A percentile compares a stretch with the other conserved stretches of the same genome.
phyloP scores from a whole-genome alignment of 352 stramenopile species.

The Phytophthora nicotianae region DNA sequence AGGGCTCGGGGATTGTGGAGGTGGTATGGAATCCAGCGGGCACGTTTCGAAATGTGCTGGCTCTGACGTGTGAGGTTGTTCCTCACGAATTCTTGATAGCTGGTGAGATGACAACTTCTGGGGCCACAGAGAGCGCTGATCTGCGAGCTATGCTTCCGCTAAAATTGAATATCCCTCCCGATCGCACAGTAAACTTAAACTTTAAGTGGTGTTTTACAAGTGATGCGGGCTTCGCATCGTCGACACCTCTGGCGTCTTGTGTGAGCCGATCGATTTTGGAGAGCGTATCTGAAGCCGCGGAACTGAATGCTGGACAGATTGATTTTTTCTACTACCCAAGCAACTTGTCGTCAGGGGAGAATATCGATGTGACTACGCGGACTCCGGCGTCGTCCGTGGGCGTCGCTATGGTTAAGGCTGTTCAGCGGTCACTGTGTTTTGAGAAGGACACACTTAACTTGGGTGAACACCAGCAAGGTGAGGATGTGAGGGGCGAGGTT shows the following conservation, averaged over 20 bases:
- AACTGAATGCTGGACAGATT: slow-evolving; percentile 63
- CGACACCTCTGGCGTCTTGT: slow-evolving; percentile 69
- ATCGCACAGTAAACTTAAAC: slow-evolving; percentile 44
- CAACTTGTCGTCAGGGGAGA: slow-evolving; percentile 24
- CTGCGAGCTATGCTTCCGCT: slow-evolving; percentile 38
- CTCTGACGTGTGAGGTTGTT: slow-evolving; percentile 48
- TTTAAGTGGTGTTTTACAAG: slow-evolving; percentile 73
- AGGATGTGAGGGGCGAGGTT: slow-evolving; percentile 60
- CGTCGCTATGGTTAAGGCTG: slow-evolving; percentile 70
- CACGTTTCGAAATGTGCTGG: slow-evolving; percentile 58
- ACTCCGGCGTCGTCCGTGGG: slow-evolving; percentile 43
- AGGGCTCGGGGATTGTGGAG: slow-evolving; percentile 44
- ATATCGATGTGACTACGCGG: slow-evolving; percentile 12
- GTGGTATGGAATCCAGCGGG: slow-evolving; percentile 59
- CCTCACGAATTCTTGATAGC: slow-evolving; percentile 39
- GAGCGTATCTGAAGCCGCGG: slow-evolving; percentile 52
- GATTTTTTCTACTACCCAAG: slow-evolving; percentile 51
- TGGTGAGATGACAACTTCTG: slow-evolving; percentile 16
- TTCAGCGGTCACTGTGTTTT: slow-evolving; percentile 69
- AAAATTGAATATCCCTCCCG: slow-evolving; percentile 43
- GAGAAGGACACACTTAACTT: slow-evolving; percentile 76
- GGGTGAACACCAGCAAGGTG: slow-evolving; percentile 76
- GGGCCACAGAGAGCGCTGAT: slow-evolving; percentile 6
- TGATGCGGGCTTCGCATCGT: slow-evolving; percentile 65
- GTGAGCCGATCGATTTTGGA: slow-evolving; percentile 71